phyloP scores from a whole-genome alignment of 23 red algal genomes.

The Chondrus crispus region DNA sequence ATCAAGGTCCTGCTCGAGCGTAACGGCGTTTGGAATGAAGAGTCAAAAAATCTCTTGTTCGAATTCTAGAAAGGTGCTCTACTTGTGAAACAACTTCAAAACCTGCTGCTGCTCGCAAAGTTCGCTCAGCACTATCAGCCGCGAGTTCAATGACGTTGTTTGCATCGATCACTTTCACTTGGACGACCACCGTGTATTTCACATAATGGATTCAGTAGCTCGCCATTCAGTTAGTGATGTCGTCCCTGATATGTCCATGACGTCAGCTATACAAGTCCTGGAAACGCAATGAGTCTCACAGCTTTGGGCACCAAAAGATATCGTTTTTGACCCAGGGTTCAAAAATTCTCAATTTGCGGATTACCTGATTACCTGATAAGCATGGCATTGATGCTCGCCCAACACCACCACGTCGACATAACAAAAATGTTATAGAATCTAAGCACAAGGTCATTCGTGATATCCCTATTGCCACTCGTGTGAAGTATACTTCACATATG shows the following conservation, averaged over 20 bases:
- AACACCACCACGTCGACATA: background rate
- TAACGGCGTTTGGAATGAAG: background rate
- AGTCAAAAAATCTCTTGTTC: background rate
- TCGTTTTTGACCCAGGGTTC: background rate
- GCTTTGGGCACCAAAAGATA: background rate
- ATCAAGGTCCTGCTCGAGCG: background rate
- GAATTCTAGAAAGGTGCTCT: background rate
- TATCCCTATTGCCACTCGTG: too few relatives aligned
- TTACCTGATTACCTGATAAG: background rate
- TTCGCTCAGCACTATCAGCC: background rate
- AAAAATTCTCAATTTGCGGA: background rate
- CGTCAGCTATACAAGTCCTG: background rate
- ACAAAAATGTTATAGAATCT: slow-evolving; percentile 6
- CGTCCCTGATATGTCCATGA: background rate
- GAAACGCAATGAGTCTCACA: background rate
- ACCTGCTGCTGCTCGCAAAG: background rate
- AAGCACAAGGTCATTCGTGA: slow-evolving; percentile 7
- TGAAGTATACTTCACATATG: too few relatives aligned
- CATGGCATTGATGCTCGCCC: background rate
- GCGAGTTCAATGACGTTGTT: background rate
- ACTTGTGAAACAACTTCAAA: background rate
- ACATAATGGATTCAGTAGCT: background rate
- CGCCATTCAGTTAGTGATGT: background rate
- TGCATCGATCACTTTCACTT: slow-evolving; percentile 8
- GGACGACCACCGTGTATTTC: background rate